Evolutionary conservation across 169 alveolate genomes (phyloP), one percentile per base, ranked within the genome.

Genomic region (Plasmodium falciparum): DNA sequence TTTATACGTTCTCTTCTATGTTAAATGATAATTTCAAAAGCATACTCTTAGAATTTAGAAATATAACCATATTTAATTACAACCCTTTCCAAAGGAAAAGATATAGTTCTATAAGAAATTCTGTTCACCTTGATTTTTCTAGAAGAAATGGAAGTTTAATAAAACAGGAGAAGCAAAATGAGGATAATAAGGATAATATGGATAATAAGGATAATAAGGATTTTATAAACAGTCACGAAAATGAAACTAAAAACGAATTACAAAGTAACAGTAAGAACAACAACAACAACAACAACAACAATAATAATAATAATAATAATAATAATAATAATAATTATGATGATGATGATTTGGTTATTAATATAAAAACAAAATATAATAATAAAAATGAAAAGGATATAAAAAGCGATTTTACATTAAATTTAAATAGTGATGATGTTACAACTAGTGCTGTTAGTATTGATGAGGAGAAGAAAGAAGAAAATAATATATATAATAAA

Each of bases 11-110:
- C 17, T 65, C 89, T 20, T 49, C 89, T n/a, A 8, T 78, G 59
- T 43, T 78, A 39, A 78, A 66, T 33, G 76, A 78, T 22, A 78
- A 66, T 67, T 78, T 78, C 50, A 59, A 66, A 45, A 63, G 67
- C 65, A 33, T 66, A 8, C 54, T 78, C 6, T 33, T 78, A 22
- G 89, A 78, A 78, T 78, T 78, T 78, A 78, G 89, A 66, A 78
- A 78, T 70, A 66, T 78, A 50, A 65, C 58, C 3, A 49, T 78
- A 50, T 78, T 78, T 66, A 78, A 78, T 66, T 43, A 62, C 26
- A 43, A 62, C 12, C 47, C 62, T 29, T 49, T 45, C 43, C 74
- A 74, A 66, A 74, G 50, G 52, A 74, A 61, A 47, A 61, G 20
- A 59, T 58, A 17, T 61, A 11, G 43, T 61, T n/a, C 9, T 17